A percentile compares a stretch with the other conserved stretches of the same genome.
These are phyloP conservation scores for Penicillium crystallinum DNA, from an alignment of 495 filamentous ascomycete species.

Conservation along the genomic window DNA sequence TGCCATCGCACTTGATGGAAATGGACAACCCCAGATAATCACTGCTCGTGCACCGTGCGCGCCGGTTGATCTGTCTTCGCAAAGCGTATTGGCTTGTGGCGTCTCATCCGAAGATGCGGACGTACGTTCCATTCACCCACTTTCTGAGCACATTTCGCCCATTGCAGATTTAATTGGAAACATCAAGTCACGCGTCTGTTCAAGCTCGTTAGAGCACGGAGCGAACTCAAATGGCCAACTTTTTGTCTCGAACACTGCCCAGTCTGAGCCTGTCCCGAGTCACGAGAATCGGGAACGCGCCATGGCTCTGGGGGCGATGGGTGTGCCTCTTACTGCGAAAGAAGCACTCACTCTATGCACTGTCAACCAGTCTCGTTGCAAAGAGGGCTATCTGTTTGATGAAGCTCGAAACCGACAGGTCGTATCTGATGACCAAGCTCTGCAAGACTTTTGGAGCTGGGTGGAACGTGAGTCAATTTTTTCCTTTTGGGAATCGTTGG, in stretches of 20 bases:
- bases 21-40: slow-evolving; percentile 60
- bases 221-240: slow-evolving; percentile 5
- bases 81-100: slow-evolving; percentile 36
- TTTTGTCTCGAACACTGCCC: slow-evolving; percentile 1
- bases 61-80: slow-evolving; percentile 43
- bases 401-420: slow-evolving; percentile 62
- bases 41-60: slow-evolving; percentile 56
- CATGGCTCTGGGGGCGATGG: slow-evolving; percentile 25
- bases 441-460: slow-evolving; percentile 76
- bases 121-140: slow-evolving; percentile 30
- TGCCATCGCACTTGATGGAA: slow-evolving; percentile 62
- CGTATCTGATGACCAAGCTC: slow-evolving; percentile 63
- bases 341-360: slow-evolving; percentile 42
- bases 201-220: slow-evolving; percentile 11
- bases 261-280: slow-evolving; percentile 34
- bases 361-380: slow-evolving; percentile 49
- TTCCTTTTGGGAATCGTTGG: not conserved
- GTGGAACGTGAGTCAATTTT: slow-evolving; percentile 51
- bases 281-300: slow-evolving; percentile 39
- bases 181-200: slow-evolving; percentile 24
- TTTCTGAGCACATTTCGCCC: slow-evolving; percentile 24
- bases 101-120: slow-evolving; percentile 22
- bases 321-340: slow-evolving; percentile 26
- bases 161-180: slow-evolving; percentile 29
- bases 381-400: slow-evolving; percentile 77